Percentiles rank a stretch among this genome's conserved stretches.
Evolutionary conservation across 352 stramenopile species (phyloP).

Genomic region (Aphanomyces stellatus): DNA sequence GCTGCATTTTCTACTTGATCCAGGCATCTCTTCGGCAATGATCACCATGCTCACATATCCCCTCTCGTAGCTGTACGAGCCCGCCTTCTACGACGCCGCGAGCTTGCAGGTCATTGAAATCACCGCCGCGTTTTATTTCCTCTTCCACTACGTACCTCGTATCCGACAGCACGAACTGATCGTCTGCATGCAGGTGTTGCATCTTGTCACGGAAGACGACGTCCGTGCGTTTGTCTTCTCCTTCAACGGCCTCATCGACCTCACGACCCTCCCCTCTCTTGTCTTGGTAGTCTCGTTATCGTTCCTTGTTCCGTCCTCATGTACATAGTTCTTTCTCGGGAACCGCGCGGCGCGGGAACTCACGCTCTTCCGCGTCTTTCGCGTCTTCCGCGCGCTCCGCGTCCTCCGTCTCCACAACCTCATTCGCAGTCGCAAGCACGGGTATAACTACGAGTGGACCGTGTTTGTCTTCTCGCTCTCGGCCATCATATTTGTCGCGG

Average conservation of each 20-base stretch:
- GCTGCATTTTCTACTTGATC: slow-evolving; percentile 49
- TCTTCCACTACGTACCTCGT: slow-evolving; percentile 40
- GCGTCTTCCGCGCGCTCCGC: slow-evolving; percentile 56
- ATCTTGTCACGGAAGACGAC: slow-evolving; percentile 39
- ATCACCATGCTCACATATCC: background rate
- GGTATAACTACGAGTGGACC: slow-evolving; percentile 65
- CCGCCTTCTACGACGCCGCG: slow-evolving; percentile 18
- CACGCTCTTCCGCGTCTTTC: slow-evolving; percentile 57
- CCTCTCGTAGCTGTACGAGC: slow-evolving; percentile 33
- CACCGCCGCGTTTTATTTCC: slow-evolving; percentile 43
- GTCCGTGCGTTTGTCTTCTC: slow-evolving; percentile 42
- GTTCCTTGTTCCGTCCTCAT: background rate
- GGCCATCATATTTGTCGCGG: slow-evolving; percentile 51
- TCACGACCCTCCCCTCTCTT: slow-evolving; percentile 57
- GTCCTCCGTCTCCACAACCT: slow-evolving; percentile 50
- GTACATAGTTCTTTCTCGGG: slow-evolving; percentile 35
- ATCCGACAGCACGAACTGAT: background rate
- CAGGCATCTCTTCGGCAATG: slow-evolving; percentile 26
- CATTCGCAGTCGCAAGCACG: slow-evolving; percentile 49
- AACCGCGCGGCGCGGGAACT: slow-evolving; percentile 39
- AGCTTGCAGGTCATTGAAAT: slow-evolving; percentile 38
- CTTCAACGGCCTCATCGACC: slow-evolving; percentile 45
- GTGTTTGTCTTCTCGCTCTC: slow-evolving; percentile 60
- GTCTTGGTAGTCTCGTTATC: slow-evolving; percentile 33
- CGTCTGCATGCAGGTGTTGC: slow-evolving; percentile 24